phyloP scores from a whole-genome alignment of 352 stramenopile species.

The Phytophthora sp. region DNA sequence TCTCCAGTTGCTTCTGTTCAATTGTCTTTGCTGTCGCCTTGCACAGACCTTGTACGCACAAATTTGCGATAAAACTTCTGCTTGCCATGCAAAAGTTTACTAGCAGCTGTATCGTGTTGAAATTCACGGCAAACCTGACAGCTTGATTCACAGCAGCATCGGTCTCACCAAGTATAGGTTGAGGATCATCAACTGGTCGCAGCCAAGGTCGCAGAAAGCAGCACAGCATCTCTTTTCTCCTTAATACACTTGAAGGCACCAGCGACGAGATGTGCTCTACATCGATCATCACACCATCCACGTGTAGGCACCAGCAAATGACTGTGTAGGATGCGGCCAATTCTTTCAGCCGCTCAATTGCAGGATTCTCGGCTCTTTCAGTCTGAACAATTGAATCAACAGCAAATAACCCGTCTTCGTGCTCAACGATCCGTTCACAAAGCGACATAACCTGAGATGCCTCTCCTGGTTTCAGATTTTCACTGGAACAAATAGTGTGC shows the following conservation, averaged over 20 bases:
- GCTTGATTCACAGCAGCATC: neutral
- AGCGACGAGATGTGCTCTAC: constrained; percentile 27
- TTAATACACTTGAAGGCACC: neutral
- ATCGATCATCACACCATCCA: constrained; percentile 33
- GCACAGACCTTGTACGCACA: constrained; percentile 23
- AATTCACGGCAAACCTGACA: constrained; percentile 6
- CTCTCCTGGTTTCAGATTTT: neutral
- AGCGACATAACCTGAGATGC: neutral
- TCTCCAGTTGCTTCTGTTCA: constrained; percentile 8
- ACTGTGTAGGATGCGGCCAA: constrained; percentile 34
- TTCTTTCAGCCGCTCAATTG: constrained; percentile 18
- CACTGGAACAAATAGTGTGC: neutral
- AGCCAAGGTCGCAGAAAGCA: constrained; percentile 26
- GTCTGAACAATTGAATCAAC: neutral
- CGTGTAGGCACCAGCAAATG: constrained; percentile 26
- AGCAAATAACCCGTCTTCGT: constrained; percentile 4
- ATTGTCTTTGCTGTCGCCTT: neutral
- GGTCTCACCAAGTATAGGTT: neutral
- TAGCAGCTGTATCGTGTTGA: constrained; percentile 6
- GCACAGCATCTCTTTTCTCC: constrained; percentile 27
- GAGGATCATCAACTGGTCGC: neutral
- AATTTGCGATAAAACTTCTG: constrained; percentile 12
- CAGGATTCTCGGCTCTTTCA: neutral
- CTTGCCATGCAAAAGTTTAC: constrained; percentile 21
- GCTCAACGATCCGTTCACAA: constrained; percentile 21